Conservation (phyloP, 2,329 filamentous ascomycete genomes). For the Thielaviopsis cerberus region DNA sequence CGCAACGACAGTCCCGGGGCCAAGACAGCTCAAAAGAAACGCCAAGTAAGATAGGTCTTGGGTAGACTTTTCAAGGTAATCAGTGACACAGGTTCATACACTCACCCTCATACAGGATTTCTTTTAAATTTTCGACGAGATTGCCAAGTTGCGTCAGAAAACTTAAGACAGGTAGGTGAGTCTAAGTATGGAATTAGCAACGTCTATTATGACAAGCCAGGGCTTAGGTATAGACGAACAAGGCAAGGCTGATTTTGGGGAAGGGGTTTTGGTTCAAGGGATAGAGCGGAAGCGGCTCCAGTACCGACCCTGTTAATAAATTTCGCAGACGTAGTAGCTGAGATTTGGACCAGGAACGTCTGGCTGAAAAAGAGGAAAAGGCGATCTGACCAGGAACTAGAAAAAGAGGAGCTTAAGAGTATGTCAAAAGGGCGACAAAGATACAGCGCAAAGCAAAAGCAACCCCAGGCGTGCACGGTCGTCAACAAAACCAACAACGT, state of each 20-base stretch:
- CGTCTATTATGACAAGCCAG: neutral
- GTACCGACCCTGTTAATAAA: neutral
- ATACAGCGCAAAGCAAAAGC: neutral
- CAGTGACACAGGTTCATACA: neutral
- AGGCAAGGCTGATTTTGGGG: neutral
- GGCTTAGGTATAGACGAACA: neutral
- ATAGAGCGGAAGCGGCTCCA: too few species aligned
- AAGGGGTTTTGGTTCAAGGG: too few species aligned
- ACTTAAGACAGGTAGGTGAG: neutral
- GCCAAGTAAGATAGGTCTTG: too few species aligned
- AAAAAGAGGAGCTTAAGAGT: neutral
- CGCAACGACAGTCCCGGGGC: too few species aligned
- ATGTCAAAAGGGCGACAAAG: neutral
- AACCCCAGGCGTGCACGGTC: neutral
- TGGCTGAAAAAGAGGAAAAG: neutral
- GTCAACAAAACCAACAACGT: neutral
- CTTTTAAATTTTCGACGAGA: neutral
- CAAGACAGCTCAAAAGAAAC: too few species aligned
- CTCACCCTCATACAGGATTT: neutral
- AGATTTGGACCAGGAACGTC: neutral
- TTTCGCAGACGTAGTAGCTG: too few species aligned
- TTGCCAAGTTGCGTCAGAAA: neutral
- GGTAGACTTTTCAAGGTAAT: too few species aligned
- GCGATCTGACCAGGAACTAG: neutral
- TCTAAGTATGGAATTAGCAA: neutral